These are phyloP conservation scores for Cercospora zeae-maydis DNA, from an alignment of 2,329 filamentous ascomycete genomes.

Conservation along the genomic window DNA sequence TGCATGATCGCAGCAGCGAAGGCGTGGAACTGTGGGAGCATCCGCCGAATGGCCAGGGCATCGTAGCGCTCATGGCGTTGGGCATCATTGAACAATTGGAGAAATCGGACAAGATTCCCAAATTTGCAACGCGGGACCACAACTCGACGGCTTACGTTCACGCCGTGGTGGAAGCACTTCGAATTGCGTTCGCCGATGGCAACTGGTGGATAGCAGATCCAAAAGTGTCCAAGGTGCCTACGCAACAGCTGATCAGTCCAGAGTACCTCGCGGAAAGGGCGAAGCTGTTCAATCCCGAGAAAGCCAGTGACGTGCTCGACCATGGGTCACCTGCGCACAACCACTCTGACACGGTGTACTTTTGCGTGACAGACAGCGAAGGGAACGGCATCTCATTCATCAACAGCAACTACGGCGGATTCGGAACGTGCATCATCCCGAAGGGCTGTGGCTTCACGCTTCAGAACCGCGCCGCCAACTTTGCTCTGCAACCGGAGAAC, in stretches of 20 bases:
- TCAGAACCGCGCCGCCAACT: conserved; percentile 89
- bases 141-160: conserved; percentile 75
- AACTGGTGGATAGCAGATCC: conserved; percentile 90
- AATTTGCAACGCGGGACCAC: conserved; percentile 67
- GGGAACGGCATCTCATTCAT: conserved; percentile 96
- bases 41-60: conserved; percentile 92
- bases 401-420: conserved; percentile 88
- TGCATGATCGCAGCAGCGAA: conserved; percentile 46
- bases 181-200: conserved; percentile 85
- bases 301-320: conserved; percentile 52
- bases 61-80: conserved; percentile 89
- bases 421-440: conserved; percentile 84
- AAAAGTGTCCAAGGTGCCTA: conserved; percentile 65
- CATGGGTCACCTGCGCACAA: conserved; percentile 82
- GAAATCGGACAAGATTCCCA: conserved; percentile 67
- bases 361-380: conserved; percentile 72
- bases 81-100: conserved; percentile 88
- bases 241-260: conserved; percentile 64
- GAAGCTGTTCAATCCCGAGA: conserved; percentile 57
- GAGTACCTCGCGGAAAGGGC: conserved; percentile 69
- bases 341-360: conserved; percentile 92
- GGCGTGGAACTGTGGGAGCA: conserved; percentile 91
- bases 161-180: conserved; percentile 79
- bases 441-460: conserved; percentile 84
- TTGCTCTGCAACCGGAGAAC: conserved; percentile 59